These are phyloP conservation scores for Globisporangium acanthophoron DNA, from an alignment of 352 stramenopile genomes.

Conservation along the genomic window DNA sequence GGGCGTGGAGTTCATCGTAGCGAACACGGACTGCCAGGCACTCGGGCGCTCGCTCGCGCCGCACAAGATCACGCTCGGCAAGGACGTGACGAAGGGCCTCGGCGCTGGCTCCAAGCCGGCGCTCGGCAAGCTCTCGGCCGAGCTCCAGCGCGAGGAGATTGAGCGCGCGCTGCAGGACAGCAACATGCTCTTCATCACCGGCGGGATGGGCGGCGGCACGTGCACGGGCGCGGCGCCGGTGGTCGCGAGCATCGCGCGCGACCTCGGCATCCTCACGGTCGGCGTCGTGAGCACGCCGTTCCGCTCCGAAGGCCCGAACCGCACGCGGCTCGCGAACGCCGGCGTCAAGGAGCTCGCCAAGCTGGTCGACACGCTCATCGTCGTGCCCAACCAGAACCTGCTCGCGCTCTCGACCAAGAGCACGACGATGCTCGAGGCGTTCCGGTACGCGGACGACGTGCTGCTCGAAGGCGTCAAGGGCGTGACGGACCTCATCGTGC, in stretches of 20 bases:
- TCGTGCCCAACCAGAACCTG: constrained; percentile 97
- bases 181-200: constrained; percentile 96
- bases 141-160: constrained; percentile 89
- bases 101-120: constrained; percentile 78
- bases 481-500: constrained; percentile 95
- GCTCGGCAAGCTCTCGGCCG: constrained; percentile 73
- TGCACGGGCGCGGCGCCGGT: constrained; percentile 91
- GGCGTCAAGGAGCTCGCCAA: constrained; percentile 91
- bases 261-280: constrained; percentile 92
- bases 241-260: constrained; percentile 90
- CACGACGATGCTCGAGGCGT: constrained; percentile 92
- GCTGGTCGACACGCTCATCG: constrained; percentile 94
- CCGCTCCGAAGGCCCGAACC: constrained; percentile 92
- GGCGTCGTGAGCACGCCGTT: constrained; percentile 96
- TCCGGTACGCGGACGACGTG: constrained; percentile 93
- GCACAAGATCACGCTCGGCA: constrained; percentile 80
- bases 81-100: constrained; percentile 81
- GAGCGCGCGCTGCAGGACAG: constrained; percentile 84
- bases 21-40: constrained; percentile 95
- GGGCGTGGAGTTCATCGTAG: constrained; percentile 93
- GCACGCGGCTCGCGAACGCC: constrained; percentile 90
- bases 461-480: constrained; percentile 94
- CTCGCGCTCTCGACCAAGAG: constrained; percentile 89
- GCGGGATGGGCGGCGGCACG: constrained; percentile 92
- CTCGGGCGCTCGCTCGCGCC: constrained; percentile 70